phyloP scores from a whole-genome alignment of 805 yeast species.

The Spathaspora gorwiae region DNA sequence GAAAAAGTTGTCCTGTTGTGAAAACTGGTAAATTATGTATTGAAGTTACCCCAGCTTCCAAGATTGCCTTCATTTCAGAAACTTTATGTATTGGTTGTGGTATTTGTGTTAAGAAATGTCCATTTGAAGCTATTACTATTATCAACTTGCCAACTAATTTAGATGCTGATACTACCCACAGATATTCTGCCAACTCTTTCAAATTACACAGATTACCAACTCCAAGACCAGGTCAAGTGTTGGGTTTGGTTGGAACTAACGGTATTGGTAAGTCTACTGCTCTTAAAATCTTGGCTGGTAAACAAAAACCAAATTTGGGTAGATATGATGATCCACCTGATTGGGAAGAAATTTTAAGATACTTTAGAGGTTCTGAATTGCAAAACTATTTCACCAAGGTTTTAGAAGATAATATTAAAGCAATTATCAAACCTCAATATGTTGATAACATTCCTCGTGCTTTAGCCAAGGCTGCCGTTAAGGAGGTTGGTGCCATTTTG shows the following conservation, averaged over 20 bases:
- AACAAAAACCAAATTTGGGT: slow-evolving; percentile 95
- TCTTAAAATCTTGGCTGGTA: slow-evolving; percentile 92
- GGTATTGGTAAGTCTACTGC: slow-evolving; percentile 99
- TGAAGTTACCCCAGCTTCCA: slow-evolving; percentile 85
- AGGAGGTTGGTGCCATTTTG: slow-evolving; percentile 80
- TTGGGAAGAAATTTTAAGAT: slow-evolving; percentile 88
- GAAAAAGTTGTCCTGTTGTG: slow-evolving; percentile 95
- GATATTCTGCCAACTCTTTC: slow-evolving; percentile 97
- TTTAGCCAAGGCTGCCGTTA: slow-evolving; percentile 77
- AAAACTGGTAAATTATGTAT: slow-evolving; percentile 97
- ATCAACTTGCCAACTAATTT: slow-evolving; percentile 95
- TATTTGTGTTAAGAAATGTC: slow-evolving; percentile 98
- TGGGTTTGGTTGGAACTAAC: slow-evolving; percentile 96
- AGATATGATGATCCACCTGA: slow-evolving; percentile 93
- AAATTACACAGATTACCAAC: slow-evolving; percentile 95
- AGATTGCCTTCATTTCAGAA: slow-evolving; percentile 93
- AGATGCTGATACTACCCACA: slow-evolving; percentile 88
- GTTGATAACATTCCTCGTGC: slow-evolving; percentile 98
- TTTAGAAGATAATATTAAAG: slow-evolving; percentile 88
- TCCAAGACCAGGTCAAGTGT: slow-evolving; percentile 98
- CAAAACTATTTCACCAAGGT: slow-evolving; percentile 94
- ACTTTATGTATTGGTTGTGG: slow-evolving; percentile 97
- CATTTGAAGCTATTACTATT: slow-evolving; percentile 93
- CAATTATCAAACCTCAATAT: slow-evolving; percentile 98
- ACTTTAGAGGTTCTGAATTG: slow-evolving; percentile 95